A percentile compares a stretch with the other conserved stretches of the same genome.
Evolutionary conservation across 1,284 basidiomycete species (phyloP).

Genomic region (Paramarasmius palmivorus): DNA sequence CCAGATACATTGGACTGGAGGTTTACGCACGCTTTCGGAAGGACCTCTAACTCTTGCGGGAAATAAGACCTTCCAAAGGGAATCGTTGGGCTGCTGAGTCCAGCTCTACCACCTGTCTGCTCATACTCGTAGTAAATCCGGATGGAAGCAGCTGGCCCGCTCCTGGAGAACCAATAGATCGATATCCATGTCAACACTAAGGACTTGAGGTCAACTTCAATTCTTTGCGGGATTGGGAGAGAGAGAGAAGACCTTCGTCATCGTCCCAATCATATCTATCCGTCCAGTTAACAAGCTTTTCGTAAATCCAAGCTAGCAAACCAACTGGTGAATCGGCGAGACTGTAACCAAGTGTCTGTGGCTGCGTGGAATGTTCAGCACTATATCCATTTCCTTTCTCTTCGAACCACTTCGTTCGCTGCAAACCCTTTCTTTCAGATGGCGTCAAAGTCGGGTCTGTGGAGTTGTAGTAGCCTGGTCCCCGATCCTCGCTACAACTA

Average conservation of each 20-base stretch:
- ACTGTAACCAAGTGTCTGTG: conserved; percentile 39
- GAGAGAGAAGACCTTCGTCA: conserved; percentile 26
- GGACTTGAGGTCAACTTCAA: not conserved
- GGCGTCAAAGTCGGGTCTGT: conserved; percentile 18
- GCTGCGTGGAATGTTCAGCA: conserved; percentile 31
- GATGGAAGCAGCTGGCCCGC: conserved; percentile 35
- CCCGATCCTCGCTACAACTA: too few species aligned
- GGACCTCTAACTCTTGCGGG: conserved; percentile 24
- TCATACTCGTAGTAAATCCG: conserved; percentile 37
- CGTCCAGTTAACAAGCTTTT: conserved; percentile 39
- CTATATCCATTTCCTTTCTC: conserved; percentile 28
- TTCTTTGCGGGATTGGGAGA: conserved; percentile 8
- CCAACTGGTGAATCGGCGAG: conserved; percentile 44
- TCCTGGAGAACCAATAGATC: conserved; percentile 38
- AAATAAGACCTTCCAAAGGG: conserved; percentile 34
- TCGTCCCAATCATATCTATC: conserved; percentile 44
- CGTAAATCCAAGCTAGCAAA: conserved; percentile 29
- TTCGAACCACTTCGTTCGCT: conserved; percentile 18
- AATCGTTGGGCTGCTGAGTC: conserved; percentile 13
- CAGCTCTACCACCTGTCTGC: conserved; percentile 1
- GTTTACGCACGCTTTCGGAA: not conserved
- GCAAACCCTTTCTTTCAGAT: conserved; percentile 22
- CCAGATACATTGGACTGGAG: not conserved
- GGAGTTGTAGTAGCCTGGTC: conserved; percentile 26
- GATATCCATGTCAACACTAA: conserved; percentile 42